phyloP scores from a whole-genome alignment of 192 early-diverging fungal genomes.

The Lunasporangiospora selenospora region DNA sequence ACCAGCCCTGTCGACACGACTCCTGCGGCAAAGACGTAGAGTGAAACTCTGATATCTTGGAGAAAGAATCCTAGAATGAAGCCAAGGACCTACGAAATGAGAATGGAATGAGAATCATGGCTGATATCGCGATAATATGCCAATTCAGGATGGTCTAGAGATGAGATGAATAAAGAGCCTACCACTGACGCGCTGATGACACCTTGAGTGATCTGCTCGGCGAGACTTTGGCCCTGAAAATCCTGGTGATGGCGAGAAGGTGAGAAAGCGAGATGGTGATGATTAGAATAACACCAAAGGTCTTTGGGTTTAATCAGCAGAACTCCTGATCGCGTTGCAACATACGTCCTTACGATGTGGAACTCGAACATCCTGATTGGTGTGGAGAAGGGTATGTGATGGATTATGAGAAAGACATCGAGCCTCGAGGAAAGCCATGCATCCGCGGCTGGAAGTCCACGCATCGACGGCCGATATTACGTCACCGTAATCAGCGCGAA shows the following conservation, averaged over 20 bases:
- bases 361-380: conserved; percentile 27
- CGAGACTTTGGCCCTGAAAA: conserved; percentile 34
- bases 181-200: conserved; percentile 38
- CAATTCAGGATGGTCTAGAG: neutral
- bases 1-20: conserved; percentile 24
- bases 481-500: no score
- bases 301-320: neutral
- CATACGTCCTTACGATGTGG: conserved; percentile 43
- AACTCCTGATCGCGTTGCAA: no score
- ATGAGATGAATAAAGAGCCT: neutral
- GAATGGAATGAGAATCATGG: neutral
- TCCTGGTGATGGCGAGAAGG: conserved; percentile 9
- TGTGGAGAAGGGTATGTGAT: neutral
- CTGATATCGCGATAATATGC: neutral
- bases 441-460: no score
- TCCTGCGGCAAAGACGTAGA: conserved; percentile 40
- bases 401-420: neutral
- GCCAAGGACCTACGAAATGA: conserved; percentile 16
- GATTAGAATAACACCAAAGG: neutral
- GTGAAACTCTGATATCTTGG: conserved; percentile 31
- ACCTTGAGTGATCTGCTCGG: conserved; percentile 38
- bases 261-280: neutral
- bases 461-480: no score
- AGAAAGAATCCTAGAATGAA: conserved; percentile 26
- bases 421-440: neutral